A percentile compares a stretch with the other conserved stretches of the same genome.
Evolutionary conservation across 306 rosid species (phyloP).

Genomic region (Hippophae gyantsensis): DNA sequence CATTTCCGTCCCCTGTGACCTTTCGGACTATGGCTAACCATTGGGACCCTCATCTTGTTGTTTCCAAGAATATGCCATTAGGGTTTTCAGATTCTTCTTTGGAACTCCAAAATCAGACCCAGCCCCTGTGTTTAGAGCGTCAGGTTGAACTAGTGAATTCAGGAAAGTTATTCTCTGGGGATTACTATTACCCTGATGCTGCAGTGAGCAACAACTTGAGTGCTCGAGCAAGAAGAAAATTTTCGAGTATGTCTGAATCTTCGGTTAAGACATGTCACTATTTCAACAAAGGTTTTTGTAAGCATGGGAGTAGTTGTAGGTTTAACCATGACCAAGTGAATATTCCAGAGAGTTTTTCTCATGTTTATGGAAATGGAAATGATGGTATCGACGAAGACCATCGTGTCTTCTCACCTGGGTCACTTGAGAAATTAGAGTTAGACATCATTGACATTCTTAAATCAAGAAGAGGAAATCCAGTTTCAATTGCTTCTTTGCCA

Average conservation of each 20-base stretch:
- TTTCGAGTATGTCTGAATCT: conserved; percentile 29
- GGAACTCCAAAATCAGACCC: conserved; percentile 35
- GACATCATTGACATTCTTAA: conserved; percentile 63
- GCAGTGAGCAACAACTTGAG: conserved; percentile 13
- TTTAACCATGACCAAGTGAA: conserved; percentile 42
- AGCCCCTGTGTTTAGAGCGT: conserved; percentile 34
- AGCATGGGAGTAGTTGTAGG: conserved; percentile 66
- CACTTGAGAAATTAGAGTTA: conserved; percentile 57
- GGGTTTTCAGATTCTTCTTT: conserved; percentile 30
- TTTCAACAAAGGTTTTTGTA: conserved; percentile 69
- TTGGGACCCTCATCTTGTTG: conserved; percentile 35
- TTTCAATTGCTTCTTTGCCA: conserved; percentile 83
- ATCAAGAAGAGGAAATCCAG: conserved; percentile 52
- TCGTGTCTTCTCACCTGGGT: conserved; percentile 30
- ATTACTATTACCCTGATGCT: conserved; percentile 30
- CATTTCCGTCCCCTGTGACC: conserved; percentile 17
- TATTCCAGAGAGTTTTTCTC: conserved; percentile 32
- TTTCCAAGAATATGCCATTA: conserved; percentile 1
- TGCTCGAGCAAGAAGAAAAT: conserved; percentile 25
- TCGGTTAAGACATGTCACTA: conserved; percentile 61
- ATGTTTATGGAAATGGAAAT: conserved; percentile 17
- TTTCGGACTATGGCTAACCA: conserved; percentile 23
- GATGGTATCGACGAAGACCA: conserved; percentile 36
- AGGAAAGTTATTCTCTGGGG: conserved; percentile 20
- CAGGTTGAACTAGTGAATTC: conserved; percentile 27